Base-by-base conservation (phyloP, 1,284 basidiomycete genomes). In the Peniophora sp. region DNA sequence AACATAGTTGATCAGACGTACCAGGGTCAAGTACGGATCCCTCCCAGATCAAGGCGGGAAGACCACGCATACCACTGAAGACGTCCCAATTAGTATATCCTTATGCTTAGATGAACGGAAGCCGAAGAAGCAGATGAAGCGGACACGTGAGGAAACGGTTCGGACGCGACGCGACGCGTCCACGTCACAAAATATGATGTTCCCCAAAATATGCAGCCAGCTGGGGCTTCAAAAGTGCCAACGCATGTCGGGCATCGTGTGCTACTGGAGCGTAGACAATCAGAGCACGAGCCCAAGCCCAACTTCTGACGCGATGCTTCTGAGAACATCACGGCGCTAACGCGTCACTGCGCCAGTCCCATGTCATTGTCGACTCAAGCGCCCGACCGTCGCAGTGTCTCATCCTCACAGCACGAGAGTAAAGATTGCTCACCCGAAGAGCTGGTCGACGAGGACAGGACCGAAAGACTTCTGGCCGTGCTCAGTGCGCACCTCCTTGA, bases 21-120 rank as follows among this genome's bases (percentile, higher is more conserved):
- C 86, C 84, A 55, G 93, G 79, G 66, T 97, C 94, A 59, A 97
- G 84, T 55, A 97, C 94, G 55, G 94, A 97, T 55, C 88, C 93
- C 62, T 97, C 93, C 93, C 93, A 97, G 61, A 97, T 89, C 60
- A 97, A 75, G 38, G 84, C 83, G 51, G 87, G 86, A 45, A 89
- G 77, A 63, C 93, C 92, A 63, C 93, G 80, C 94, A 96, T 97
- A 60, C 94, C 93, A 65, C 93, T 93, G 67, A 9, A 36, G 24
- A 35, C 36, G 23, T 41, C 58, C 6, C 5, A 32, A 12, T 32
- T 12, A 32, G 27, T 32, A 32, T 32, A 32, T 6, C 6, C 52
- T 52, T 39, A 52, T 6, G 27, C 52, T 52, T 39, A 52, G 27
- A 27, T 16, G 19, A 43, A 48, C 36, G 19, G 20, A 22, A 23